Percentiles rank a stretch among this genome's conserved stretches.
Conservation (phyloP, 441 rosid genomes). For the Codiaeum variegatum region DNA sequence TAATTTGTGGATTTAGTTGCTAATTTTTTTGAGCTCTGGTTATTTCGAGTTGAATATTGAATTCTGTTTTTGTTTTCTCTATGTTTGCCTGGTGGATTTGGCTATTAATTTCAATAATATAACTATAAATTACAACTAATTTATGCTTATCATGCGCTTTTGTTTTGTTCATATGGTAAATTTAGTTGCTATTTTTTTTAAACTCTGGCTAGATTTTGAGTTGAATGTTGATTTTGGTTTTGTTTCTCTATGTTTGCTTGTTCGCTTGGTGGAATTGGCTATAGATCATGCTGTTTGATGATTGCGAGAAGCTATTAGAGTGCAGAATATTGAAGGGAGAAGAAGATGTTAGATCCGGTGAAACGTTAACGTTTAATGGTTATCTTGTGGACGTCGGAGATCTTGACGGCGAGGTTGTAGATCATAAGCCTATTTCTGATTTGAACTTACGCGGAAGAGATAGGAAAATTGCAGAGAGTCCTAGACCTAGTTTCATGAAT, state of each 20-base stretch:
- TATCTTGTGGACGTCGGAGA: constrained; percentile 70
- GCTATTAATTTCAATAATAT: neutral
- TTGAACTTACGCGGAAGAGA: constrained; percentile 23
- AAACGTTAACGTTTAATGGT: constrained; percentile 55
- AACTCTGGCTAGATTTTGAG: neutral
- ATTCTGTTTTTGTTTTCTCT: too few relatives aligned
- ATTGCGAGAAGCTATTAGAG: constrained; percentile 58
- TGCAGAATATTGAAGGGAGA: constrained; percentile 62
- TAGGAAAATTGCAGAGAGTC: constrained; percentile 23
- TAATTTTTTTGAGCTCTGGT: too few relatives aligned
- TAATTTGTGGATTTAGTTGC: too few relatives aligned
- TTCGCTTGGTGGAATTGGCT: constrained; percentile 14
- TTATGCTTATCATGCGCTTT: neutral
- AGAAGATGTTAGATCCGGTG: constrained; percentile 52
- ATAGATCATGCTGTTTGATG: constrained; percentile 71
- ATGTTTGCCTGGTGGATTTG: too few relatives aligned
- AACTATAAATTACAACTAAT: neutral
- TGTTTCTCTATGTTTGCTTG: neutral
- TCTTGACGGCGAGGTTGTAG: constrained; percentile 35
- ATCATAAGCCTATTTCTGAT: constrained; percentile 21
- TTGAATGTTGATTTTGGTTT: neutral
- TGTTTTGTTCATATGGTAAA: neutral
- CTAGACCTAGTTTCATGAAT: constrained; percentile 25
- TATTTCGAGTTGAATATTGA: too few relatives aligned
- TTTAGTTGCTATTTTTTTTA: neutral